Evolutionary conservation across 2,329 filamentous ascomycete species (phyloP), one percentile per base, ranked within the genome.

Genomic region (Lecanosticta acicola): DNA sequence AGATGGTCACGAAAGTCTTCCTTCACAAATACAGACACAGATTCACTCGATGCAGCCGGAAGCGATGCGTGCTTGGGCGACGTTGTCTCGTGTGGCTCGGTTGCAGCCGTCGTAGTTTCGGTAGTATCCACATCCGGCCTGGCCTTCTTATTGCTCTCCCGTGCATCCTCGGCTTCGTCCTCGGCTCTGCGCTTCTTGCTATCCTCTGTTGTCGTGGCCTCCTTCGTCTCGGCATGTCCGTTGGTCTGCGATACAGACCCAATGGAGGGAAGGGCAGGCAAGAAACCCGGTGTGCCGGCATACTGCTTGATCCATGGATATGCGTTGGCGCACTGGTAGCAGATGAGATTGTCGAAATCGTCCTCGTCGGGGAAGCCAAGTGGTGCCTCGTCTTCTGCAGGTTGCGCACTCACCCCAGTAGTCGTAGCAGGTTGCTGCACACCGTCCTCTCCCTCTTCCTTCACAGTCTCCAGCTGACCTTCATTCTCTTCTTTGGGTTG

Each of bases 271-370:
- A 96, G 78, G 0, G 90, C 78, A 0, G 80, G 74, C 0, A 97
- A 72, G 60, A 98, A 97, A 0, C 90, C 89, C 0, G 79, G 63
- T 0, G 85, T 79, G 1, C 85, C 84, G 4, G 87, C 89, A 63
- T 97, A 97, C 53, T 76, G 75, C 70, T 91, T 94, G 65, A 97
- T 84, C 93, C 93, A 98, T 0, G 89, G 87, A 57, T 89, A 80
- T 1, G 88, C 80, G 33, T 90, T 82, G 11, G 94, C 78, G 58
- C 93, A 98, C 63, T 94, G 94, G 72, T 93, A 95, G 72, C 93
- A 98, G 32, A 98, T 77, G 60, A 97, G 85, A 20, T 84, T 80
- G 43, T 94, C 88, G 55, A 98, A 98, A 21, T 85, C 81, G 20
- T 95, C 88, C 59, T 97, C 91, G 0, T 77, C 75, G 0, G 93